phyloP scores from a whole-genome alignment of 2,329 filamentous ascomycete genomes.

The Botrytis cinerea region DNA sequence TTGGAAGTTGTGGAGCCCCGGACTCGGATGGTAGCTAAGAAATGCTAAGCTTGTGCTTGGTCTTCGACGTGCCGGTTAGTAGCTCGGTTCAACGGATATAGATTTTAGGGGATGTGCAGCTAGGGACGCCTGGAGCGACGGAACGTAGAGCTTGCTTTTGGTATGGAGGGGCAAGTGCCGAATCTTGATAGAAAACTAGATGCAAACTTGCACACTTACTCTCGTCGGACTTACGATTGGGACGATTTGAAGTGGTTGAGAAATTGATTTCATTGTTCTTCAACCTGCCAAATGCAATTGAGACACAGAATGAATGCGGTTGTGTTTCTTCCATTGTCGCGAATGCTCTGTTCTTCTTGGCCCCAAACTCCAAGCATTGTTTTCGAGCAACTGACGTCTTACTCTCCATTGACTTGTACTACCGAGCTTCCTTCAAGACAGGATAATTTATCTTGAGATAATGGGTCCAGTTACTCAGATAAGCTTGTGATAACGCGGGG shows the following conservation, averaged over 20 bases:
- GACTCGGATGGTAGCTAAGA: not conserved
- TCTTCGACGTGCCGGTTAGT: conserved; percentile 11
- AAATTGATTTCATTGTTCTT: conserved; percentile 6
- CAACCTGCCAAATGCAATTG: conserved; percentile 11
- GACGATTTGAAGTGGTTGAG: not conserved
- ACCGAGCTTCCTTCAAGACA: conserved; percentile 6
- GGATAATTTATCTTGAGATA: not conserved
- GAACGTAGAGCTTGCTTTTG: not conserved
- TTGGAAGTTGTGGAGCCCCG: conserved; percentile 15
- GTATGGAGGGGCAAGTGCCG: not conserved
- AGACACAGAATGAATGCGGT: conserved; percentile 22
- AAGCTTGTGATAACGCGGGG: conserved; percentile 26
- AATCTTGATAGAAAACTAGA: not conserved
- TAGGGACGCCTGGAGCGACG: not conserved
- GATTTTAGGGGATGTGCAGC: not conserved
- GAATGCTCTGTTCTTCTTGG: conserved; percentile 1
- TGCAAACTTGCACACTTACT: not conserved
- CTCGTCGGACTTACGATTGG: not conserved
- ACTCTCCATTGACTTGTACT: not conserved
- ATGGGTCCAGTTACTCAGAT: not conserved
- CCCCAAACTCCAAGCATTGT: not conserved
- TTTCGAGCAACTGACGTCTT: conserved; percentile 7
- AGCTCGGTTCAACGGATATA: conserved; percentile 26
- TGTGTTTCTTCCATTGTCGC: not conserved
- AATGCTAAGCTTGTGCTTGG: conserved; percentile 23